Evolutionary conservation across 2,329 filamentous ascomycete species (phyloP), one percentile per base, ranked within the genome.

Genomic region (Trichoderma atroviride): DNA sequence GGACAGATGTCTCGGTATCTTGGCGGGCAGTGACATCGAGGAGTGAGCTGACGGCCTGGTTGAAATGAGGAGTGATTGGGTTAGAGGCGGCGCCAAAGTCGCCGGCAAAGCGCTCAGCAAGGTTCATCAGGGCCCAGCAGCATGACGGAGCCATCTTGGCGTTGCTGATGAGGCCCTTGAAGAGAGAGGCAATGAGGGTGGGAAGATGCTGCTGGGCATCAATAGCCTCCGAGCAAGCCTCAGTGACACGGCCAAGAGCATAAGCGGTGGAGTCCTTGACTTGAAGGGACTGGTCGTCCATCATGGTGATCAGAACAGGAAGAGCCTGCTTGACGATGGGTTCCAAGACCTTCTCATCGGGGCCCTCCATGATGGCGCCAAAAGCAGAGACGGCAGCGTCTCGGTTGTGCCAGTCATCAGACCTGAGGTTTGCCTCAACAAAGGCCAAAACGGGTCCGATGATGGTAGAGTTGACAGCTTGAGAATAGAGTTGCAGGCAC

Each of bases 101-200:
- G 69, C 94, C 93, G 35, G 94, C 92, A 79, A 98, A 99, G 71
- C 94, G 91, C 79, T 99, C 96, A 13, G 96, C 95, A 78, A 99
- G 84, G 82, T 98, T 99, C 93, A 99, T 98, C 74, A 99, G 84
- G 37, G 96, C 94, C 96, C 96, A 97, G 84, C 96, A 99, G 89
- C 96, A 98, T 35, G 96, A 99, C 68, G 93, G 90, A 37, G 95
- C 96, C 90, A 99, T 99, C 88, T 97, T 97, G 70, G 94, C 91
- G 79, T 92, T 96, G 83, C 92, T 95, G 70, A 93, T 89, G 70
- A 99, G 87, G 62, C 95, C 96, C 74, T 90, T 89, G 84, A 99
- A 99, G 11, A 99, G 88, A 52, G 94, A 92, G 69, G 89, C 88
- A 76, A 99, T 95, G 72, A 99, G 85, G 24, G 91, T 89, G 72